Percentiles rank a stretch among this genome's conserved stretches.
phyloP scores from a whole-genome alignment of 192 early-diverging fungal species.

The Coemansia sp. region DNA sequence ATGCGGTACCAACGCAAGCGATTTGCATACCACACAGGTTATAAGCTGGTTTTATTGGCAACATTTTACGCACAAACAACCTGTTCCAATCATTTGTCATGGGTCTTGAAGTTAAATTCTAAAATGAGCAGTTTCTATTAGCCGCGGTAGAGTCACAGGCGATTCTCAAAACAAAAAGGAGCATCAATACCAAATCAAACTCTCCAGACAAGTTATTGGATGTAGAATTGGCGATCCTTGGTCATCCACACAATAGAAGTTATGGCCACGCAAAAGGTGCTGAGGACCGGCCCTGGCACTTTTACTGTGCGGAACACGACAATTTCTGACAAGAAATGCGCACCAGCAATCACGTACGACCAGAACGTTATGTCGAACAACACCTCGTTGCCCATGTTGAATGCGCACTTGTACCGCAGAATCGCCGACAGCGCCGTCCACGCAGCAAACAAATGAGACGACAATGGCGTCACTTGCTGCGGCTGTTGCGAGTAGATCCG shows the following conservation, averaged over 20 bases:
- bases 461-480: conserved; percentile 73
- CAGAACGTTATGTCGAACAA: conserved; percentile 57
- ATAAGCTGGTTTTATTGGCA: too few relatives aligned
- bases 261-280: conserved; percentile 67
- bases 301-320: conserved; percentile 63
- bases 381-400: conserved; percentile 67
- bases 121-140: too few relatives aligned
- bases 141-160: too few relatives aligned
- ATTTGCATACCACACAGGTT: too few relatives aligned
- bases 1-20: too few relatives aligned
- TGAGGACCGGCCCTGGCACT: conserved; percentile 63
- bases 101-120: too few relatives aligned
- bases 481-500: conserved; percentile 67
- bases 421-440: conserved; percentile 85
- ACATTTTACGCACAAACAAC: too few relatives aligned
- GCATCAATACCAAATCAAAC: not conserved
- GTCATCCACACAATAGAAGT: conserved; percentile 55
- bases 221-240: conserved; percentile 43
- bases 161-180: too few relatives aligned
- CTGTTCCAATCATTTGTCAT: too few relatives aligned
- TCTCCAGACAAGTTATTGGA: conserved; percentile 8
- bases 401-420: conserved; percentile 83
- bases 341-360: conserved; percentile 70
- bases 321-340: conserved; percentile 69
- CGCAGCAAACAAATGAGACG: conserved; percentile 79